These are phyloP conservation scores for Brassica carinata DNA, from an alignment of 345 rosid genomes.

Conservation along the genomic window DNA sequence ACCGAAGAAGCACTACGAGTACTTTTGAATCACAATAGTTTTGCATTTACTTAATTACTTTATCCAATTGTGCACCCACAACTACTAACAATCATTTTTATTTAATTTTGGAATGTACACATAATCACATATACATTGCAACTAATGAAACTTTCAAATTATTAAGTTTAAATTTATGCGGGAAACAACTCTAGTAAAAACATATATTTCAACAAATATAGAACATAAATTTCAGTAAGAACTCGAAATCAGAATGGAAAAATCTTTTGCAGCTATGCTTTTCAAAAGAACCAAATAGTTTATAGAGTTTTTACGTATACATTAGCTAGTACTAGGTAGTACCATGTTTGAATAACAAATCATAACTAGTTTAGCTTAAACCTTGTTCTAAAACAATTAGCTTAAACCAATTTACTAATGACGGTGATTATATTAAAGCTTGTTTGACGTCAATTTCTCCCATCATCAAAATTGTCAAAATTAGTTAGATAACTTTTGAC, in stretches of 20 bases:
- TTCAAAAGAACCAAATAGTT: neutral
- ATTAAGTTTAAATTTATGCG: neutral
- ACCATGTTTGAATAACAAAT: neutral
- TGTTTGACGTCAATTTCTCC: slow-evolving; percentile 15
- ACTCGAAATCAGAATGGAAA: neutral
- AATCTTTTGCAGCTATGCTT: neutral
- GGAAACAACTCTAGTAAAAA: neutral
- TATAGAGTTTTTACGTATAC: neutral
- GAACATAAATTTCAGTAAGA: neutral
- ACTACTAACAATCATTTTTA: too few relatives aligned
- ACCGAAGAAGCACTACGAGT: too few relatives aligned
- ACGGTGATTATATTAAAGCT: slow-evolving; percentile 32
- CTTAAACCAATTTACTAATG: neutral
- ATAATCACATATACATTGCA: neutral
- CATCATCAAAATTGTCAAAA: slow-evolving; percentile 29
- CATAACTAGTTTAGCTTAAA: neutral
- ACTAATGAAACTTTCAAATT: neutral
- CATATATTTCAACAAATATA: neutral
- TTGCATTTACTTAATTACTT: slow-evolving; percentile 8
- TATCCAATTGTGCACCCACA: neutral
- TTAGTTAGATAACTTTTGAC: slow-evolving; percentile 38
- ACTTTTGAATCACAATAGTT: slow-evolving; percentile 12
- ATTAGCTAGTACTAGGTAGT: neutral
- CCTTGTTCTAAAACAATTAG: neutral
- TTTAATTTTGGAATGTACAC: too few relatives aligned